Percentiles rank a stretch among this genome's conserved stretches.
These are phyloP conservation scores for Ilyonectria destructans DNA, from an alignment of 2,329 filamentous ascomycete species.

Conservation along the genomic window DNA sequence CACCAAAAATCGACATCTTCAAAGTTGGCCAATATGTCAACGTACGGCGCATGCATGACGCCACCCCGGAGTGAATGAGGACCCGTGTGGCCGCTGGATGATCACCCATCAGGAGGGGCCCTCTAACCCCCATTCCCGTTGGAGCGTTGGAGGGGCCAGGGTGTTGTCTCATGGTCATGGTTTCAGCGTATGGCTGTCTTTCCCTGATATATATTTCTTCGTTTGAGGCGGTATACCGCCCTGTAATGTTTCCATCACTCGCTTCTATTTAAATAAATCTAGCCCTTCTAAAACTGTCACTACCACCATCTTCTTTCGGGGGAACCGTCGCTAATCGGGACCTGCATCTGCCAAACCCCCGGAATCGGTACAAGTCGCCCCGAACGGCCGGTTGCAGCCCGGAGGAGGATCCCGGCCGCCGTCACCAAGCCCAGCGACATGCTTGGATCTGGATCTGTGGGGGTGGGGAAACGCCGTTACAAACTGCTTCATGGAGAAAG, in stretches of 20 bases:
- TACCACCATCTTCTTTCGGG: not conserved
- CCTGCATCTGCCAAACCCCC: slow-evolving; percentile 19
- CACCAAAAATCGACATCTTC: slow-evolving; percentile 13
- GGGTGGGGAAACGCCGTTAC: slow-evolving; percentile 3
- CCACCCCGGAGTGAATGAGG: not conserved
- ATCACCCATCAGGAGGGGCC: slow-evolving; percentile 13
- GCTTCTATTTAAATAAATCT: not conserved
- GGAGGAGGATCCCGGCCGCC: not conserved
- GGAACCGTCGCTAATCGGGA: slow-evolving; percentile 20
- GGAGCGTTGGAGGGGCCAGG: not conserved
- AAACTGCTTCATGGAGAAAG: slow-evolving; percentile 12
- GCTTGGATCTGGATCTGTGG: not conserved
- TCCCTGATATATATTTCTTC: not conserved
- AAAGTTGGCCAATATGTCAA: slow-evolving; percentile 1
- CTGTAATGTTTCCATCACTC: no score
- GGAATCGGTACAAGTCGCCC: slow-evolving; percentile 5
- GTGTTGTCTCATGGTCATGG: slow-evolving; percentile 7
- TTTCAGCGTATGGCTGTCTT: not conserved
- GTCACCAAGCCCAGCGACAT: not conserved
- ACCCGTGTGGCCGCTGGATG: slow-evolving; percentile 8
- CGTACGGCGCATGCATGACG: slow-evolving; percentile 22
- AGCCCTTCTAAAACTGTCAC: not conserved
- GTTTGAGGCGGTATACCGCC: not conserved
- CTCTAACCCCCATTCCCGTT: not conserved
- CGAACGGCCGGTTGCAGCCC: not conserved